Evolutionary conservation across 1,284 basidiomycete species (phyloP), one percentile per base, ranked within the genome.

Genomic region (Sanghuangporus sanghuang): DNA sequence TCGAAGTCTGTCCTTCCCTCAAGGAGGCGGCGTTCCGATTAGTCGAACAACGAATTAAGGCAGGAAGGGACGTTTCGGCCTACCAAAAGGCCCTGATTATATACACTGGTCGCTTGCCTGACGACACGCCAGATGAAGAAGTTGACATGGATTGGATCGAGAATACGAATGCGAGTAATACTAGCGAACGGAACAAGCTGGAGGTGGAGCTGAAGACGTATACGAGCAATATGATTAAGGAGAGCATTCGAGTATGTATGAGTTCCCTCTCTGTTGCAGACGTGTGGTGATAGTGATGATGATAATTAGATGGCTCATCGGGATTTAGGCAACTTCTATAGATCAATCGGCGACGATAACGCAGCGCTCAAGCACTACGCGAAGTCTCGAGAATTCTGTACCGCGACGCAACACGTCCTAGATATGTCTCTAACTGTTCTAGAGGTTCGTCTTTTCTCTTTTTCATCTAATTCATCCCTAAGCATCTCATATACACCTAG

Each of bases 121-220:
- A 78, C 0, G 69, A 74, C 46, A 80, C 84, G 7, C 69, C 86
- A 42, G 21, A 35, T 4, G 56, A 23, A 35, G 40, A 63, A 16
- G 77, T 81, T 3, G 79, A 88, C 63, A 76, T 80, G 35, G 77
- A 75, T 14, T 96, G 92, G 93, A 72, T 84, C 8, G 86, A 92
- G 38, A 79, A 85, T 64, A 82, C 79, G 18, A 77, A 77, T 55
- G 75, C 80, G 62, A 84, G 81, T 70, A 91, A 91, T 69, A 76
- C 79, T 63, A 78, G 79, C 4, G 90, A 93, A 70, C 79, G 80
- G 62, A 83, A 84, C 35, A 92, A 89, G 74, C 78, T 96, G 58
- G 92, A 95, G 74, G 87, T 92, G 9, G 94, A 96, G 74, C 79
- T 96, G 71, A 94, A 93, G 81, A 90, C 89, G 14, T 95, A 95